A percentile compares a stretch with the other conserved stretches of the same genome.
Conservation (phyloP, 768 basidiomycete species). For the Mycena latifolia region DNA sequence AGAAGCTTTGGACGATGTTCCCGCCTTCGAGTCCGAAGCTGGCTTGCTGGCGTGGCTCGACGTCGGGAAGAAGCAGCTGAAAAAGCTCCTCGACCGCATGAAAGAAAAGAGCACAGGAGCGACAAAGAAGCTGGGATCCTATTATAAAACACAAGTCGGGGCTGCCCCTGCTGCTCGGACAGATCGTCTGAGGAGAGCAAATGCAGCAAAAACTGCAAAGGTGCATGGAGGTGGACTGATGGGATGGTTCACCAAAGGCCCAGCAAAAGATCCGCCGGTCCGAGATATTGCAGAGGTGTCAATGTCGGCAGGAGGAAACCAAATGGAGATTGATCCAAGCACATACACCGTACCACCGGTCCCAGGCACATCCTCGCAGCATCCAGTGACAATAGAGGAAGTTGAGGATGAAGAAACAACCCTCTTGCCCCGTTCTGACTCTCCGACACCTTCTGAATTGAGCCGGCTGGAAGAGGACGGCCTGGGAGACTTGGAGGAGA, state of each 20-base stretch:
- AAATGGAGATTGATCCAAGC: too few relatives aligned
- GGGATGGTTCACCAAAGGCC: background rate
- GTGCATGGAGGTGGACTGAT: background rate
- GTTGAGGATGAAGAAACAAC: too few relatives aligned
- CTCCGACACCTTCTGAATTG: background rate
- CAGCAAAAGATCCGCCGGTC: too few relatives aligned
- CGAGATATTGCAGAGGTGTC: too few relatives aligned
- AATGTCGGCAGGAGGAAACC: too few relatives aligned
- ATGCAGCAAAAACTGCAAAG: background rate
- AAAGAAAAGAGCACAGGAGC: background rate
- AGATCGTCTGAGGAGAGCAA: background rate
- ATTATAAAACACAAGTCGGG: background rate
- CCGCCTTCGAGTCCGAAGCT: background rate
- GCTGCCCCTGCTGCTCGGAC: background rate
- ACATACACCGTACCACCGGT: too few relatives aligned
- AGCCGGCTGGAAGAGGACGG: slow-evolving; percentile 5
- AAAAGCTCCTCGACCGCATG: background rate
- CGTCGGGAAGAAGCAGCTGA: background rate
- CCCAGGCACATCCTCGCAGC: too few relatives aligned
- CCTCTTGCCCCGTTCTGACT: background rate
- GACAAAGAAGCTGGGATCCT: background rate
- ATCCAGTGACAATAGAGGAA: too few relatives aligned
- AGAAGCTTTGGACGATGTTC: background rate
- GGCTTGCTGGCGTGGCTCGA: background rate
- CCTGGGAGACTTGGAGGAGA: background rate